Evolutionary conservation across 2,329 filamentous ascomycete species (phyloP).

Genomic region (Calycina herbarum): DNA sequence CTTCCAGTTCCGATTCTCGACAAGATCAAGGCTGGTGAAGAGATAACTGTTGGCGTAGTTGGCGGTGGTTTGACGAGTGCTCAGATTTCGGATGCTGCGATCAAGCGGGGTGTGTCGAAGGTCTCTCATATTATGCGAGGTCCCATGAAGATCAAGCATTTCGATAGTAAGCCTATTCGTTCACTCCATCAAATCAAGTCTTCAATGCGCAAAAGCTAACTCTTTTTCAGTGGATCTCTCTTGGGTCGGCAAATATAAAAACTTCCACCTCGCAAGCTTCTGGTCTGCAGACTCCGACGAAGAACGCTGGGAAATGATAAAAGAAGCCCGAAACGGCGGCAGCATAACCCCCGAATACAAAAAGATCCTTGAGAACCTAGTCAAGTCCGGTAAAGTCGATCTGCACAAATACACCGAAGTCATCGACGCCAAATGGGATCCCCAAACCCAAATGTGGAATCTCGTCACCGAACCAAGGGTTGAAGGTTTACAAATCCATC

Average conservation of each 20-base stretch:
- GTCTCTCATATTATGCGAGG: slow-evolving; percentile 71
- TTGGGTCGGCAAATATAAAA: slow-evolving; percentile 83
- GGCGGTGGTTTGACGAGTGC: slow-evolving; percentile 77
- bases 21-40: slow-evolving; percentile 50
- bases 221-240: slow-evolving; percentile 54
- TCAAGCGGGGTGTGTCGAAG: slow-evolving; percentile 63
- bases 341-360: slow-evolving; percentile 61
- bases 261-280: slow-evolving; percentile 73
- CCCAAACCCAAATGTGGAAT: slow-evolving; percentile 47
- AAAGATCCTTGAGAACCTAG: slow-evolving; percentile 21
- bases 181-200: too few species aligned
- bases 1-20: slow-evolving; percentile 42
- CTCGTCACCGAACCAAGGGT: slow-evolving; percentile 55
- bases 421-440: slow-evolving; percentile 50
- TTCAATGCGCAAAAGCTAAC: too few species aligned
- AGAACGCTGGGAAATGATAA: slow-evolving; percentile 66
- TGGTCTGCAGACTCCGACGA: slow-evolving; percentile 74
- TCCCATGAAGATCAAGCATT: slow-evolving; percentile 63
- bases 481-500: slow-evolving; percentile 47
- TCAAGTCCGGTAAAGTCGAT: slow-evolving; percentile 17
- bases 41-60: slow-evolving; percentile 68
- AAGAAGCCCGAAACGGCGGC: slow-evolving; percentile 69
- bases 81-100: slow-evolving; percentile 67
- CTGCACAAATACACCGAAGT: slow-evolving; percentile 41
- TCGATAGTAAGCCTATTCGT: slow-evolving; percentile 50